Base-by-base conservation (phyloP, 192 early-diverging fungal species). In the Coemansia javaensis region DNA sequence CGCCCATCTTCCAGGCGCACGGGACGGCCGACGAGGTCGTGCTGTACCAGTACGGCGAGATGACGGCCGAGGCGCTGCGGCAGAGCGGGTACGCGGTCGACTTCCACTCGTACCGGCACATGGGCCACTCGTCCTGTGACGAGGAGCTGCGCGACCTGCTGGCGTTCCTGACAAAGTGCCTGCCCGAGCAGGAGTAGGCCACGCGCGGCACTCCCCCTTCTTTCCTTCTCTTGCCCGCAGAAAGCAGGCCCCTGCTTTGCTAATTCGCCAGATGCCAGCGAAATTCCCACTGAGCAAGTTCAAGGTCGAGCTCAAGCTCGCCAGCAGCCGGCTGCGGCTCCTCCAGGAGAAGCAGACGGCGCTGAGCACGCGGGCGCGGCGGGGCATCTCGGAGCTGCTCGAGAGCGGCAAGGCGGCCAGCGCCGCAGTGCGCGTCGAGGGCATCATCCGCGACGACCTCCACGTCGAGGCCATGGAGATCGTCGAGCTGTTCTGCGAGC, bases 361-460 rank as follows among this genome's bases (percentile, higher is more conserved):
- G 15, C 60, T 86, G 8, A 87, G 86, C 40, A 68, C 86, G 37
- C 78, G 82, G 36, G 82, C 82, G 10, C 82, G 90, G 33, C 80
- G 82, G 14, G 92, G 94, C 60, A 92, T 98, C 32, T 89, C 90
- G 0, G 42, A 51, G 7, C 73, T 97, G 7, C 58, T 98, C 10
- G 85, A 92, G 56, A 77, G 62, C 43, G 86, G 85, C 56, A 98
- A 97, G 46, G 79, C 79, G 30, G 87, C 90, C 50, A 90, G 85
- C 48, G 95, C 93, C 9, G 77, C 86, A 16, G 88, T 95, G 23
- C 71, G 90, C 44, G 90, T 90, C 8, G 93, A 98, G 47, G 79
- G 86, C 57, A 90, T 98, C 40, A 98, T 98, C 44, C 84, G 94
- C 14, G 93, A 97, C 47, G 95, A 98, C 76, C 85, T 88, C 40